Evolutionary conservation across 2,329 filamentous ascomycete genomes (phyloP).

Genomic region (Cytospora chrysosperma): DNA sequence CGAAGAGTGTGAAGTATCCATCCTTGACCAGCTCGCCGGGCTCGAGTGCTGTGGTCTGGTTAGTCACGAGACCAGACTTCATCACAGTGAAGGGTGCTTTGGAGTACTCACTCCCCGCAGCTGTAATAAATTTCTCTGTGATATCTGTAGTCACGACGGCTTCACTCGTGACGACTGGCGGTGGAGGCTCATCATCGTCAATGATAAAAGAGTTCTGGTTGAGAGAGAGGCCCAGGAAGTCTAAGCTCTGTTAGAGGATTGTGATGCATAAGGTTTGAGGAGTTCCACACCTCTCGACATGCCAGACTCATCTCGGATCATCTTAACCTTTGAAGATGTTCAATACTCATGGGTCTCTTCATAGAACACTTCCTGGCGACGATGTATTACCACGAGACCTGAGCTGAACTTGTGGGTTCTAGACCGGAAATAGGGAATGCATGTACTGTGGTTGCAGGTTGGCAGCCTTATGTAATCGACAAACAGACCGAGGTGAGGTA

Average conservation of each 20-base stretch:
- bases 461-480: conserved; percentile 12
- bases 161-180: conserved; percentile 42
- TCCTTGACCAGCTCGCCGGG: conserved; percentile 89
- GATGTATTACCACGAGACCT: not conserved
- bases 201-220: conserved; percentile 31
- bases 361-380: conserved; percentile 1
- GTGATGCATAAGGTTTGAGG: conserved; percentile 6
- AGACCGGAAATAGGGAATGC: not conserved
- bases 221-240: conserved; percentile 43
- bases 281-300: conserved; percentile 19
- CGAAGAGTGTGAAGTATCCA: conserved; percentile 90
- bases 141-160: conserved; percentile 59
- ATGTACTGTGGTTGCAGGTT: not conserved
- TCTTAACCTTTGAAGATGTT: conserved; percentile 5
- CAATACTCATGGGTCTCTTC: not conserved
- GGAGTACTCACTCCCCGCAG: conserved; percentile 48
- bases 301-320: conserved; percentile 14
- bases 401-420: not conserved
- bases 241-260: conserved; percentile 30
- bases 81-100: conserved; percentile 14
- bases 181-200: conserved; percentile 32
- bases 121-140: conserved; percentile 53
- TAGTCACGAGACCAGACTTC: not conserved
- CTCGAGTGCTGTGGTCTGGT: conserved; percentile 58
- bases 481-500: conserved; percentile 3